These are phyloP conservation scores for Hygrophorus pudorinus DNA, from an alignment of 768 basidiomycete genomes.

Conservation along the genomic window DNA sequence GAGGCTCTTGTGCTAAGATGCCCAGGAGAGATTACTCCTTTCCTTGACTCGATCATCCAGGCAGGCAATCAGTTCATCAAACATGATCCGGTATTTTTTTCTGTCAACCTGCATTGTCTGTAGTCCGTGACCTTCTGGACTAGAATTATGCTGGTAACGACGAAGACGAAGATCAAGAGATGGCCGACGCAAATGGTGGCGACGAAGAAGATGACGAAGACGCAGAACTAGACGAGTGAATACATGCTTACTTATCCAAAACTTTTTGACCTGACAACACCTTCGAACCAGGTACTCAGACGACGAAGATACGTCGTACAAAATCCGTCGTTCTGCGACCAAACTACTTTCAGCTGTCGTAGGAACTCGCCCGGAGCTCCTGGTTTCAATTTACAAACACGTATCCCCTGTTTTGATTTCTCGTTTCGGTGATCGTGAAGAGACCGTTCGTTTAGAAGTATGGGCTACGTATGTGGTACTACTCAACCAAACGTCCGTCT, in stretches of 20 bases:
- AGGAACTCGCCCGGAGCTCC: constrained; percentile 82
- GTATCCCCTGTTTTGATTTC: constrained; percentile 86
- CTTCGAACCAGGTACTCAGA: constrained; percentile 71
- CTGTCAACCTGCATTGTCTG: background rate
- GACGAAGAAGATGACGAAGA: constrained; percentile 54
- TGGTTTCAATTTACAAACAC: constrained; percentile 67
- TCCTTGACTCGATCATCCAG: constrained; percentile 57
- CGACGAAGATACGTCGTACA: constrained; percentile 97
- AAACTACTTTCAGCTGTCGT: constrained; percentile 82
- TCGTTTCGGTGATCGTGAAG: constrained; percentile 89
- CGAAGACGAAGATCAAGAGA: constrained; percentile 39
- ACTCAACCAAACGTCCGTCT: constrained; percentile 75
- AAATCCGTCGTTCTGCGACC: constrained; percentile 88
- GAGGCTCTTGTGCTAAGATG: constrained; percentile 80
- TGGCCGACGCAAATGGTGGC: constrained; percentile 63
- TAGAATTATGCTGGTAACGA: constrained; percentile 46
- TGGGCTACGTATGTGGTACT: constrained; percentile 80
- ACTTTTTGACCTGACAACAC: constrained; percentile 6
- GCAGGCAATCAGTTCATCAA: constrained; percentile 74
- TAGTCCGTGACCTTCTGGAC: background rate
- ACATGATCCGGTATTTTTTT: constrained; percentile 72
- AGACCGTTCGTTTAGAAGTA: constrained; percentile 86
- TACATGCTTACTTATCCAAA: constrained; percentile 5
- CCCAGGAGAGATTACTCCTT: constrained; percentile 72
- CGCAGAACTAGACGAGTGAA: constrained; percentile 69